Evolutionary conservation across 371 early-diverging fungal genomes (phyloP).

Genomic region (Mucor ambiguus): DNA sequence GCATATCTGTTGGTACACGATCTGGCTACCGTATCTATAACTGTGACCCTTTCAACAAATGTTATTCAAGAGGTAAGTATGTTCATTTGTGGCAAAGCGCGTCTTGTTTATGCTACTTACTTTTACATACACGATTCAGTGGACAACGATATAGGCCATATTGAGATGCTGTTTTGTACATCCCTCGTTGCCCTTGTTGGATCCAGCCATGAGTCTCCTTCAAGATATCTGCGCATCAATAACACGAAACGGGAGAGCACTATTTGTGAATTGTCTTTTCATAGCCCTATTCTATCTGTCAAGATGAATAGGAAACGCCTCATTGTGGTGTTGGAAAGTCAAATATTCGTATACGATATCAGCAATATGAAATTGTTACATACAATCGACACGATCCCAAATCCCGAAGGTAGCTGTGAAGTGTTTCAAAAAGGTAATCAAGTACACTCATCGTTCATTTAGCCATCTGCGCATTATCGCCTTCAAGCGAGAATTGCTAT

Average conservation of each 20-base stretch:
- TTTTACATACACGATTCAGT: constrained; percentile 27
- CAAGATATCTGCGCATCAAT: constrained; percentile 85
- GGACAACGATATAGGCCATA: constrained; percentile 80
- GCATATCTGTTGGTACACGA: constrained; percentile 88
- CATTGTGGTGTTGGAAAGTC: constrained; percentile 90
- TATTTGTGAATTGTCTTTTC: constrained; percentile 94
- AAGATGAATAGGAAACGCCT: constrained; percentile 92
- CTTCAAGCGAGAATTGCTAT: constrained; percentile 91
- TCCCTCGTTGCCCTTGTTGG: constrained; percentile 88
- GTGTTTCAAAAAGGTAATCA: constrained; percentile 16
- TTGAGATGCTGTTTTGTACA: constrained; percentile 94
- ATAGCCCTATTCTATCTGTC: constrained; percentile 88
- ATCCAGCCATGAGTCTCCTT: constrained; percentile 73
- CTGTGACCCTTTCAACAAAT: constrained; percentile 91
- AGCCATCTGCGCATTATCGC: constrained; percentile 91
- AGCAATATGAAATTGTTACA: constrained; percentile 95
- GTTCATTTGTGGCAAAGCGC: not conserved
- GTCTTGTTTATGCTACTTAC: not conserved
- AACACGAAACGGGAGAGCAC: constrained; percentile 97
- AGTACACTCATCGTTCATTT: not conserved
- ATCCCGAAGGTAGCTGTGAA: constrained; percentile 78
- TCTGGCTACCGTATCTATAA: constrained; percentile 91
- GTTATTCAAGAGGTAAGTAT: constrained; percentile 70
- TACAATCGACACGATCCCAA: constrained; percentile 92
- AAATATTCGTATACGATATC: constrained; percentile 89